Evolutionary conservation across 2,329 filamentous ascomycete genomes (phyloP).

Genomic region (Calonectria naviculata): DNA sequence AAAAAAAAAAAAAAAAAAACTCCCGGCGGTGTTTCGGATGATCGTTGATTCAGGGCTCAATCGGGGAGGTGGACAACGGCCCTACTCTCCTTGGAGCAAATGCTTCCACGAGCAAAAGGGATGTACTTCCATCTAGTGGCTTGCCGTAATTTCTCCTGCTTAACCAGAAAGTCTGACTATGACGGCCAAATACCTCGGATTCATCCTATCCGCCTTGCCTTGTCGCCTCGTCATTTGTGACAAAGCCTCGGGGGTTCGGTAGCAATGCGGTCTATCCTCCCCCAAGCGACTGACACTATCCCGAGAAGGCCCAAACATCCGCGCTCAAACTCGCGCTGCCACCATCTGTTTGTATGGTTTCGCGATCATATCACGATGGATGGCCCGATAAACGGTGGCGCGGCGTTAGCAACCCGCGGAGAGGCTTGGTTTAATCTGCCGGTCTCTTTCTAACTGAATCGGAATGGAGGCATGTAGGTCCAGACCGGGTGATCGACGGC

Average conservation of each 20-base stretch:
- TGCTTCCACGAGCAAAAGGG: not conserved
- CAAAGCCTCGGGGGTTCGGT: not conserved
- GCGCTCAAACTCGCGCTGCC: conserved; percentile 1
- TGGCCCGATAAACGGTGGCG: conserved; percentile 2
- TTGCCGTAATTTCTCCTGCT: conserved; percentile 26
- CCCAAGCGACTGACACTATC: not conserved
- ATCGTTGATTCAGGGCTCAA: not conserved
- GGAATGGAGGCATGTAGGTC: conserved; percentile 17
- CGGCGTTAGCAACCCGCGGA: conserved; percentile 10
- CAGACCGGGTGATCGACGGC: conserved; percentile 33
- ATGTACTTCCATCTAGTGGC: conserved; percentile 26
- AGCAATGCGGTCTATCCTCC: not conserved
- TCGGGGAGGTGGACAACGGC: conserved; percentile 24
- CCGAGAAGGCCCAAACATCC: not conserved
- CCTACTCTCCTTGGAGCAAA: conserved; percentile 20
- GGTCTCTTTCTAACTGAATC: conserved; percentile 23
- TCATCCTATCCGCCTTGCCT: not conserved
- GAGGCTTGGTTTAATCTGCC: conserved; percentile 23
- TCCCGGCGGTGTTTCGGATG: not conserved
- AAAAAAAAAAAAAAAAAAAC: not conserved
- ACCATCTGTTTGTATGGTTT: not conserved
- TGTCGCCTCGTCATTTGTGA: not conserved
- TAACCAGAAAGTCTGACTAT: conserved; percentile 17
- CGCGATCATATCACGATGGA: not conserved
- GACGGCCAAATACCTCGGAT: not conserved